These are phyloP conservation scores for Pythium aquatile DNA, from an alignment of 352 stramenopile genomes.

Conservation along the genomic window DNA sequence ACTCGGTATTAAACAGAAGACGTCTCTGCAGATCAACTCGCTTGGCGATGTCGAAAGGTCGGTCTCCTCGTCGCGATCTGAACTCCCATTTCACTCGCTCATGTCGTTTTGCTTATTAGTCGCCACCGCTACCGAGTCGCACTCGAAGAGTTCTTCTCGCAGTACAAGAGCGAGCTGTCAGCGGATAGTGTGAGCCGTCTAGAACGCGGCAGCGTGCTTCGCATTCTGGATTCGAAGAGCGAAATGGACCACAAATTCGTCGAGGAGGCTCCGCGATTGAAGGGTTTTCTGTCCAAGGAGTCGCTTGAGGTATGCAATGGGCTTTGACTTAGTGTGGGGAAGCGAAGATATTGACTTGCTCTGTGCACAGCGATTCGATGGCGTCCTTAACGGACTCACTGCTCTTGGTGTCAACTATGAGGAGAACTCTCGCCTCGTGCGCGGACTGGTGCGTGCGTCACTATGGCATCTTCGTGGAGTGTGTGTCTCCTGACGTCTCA, in stretches of 20 bases:
- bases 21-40: constrained; percentile 76
- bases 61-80: not conserved
- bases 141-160: constrained; percentile 61
- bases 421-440: constrained; percentile 72
- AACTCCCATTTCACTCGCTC: not conserved
- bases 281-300: constrained; percentile 62
- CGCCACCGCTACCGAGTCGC: constrained; percentile 64
- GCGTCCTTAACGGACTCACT: constrained; percentile 53
- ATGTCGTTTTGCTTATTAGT: constrained; percentile 26
- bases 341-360: not conserved
- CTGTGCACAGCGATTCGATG: constrained; percentile 56
- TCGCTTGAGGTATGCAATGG: constrained; percentile 36
- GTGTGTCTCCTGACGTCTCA: not conserved
- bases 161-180: constrained; percentile 66
- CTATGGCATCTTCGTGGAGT: not conserved
- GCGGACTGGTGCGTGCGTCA: constrained; percentile 57
- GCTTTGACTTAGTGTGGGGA: not conserved
- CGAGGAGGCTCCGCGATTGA: constrained; percentile 57
- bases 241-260: constrained; percentile 67
- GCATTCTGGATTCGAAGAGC: constrained; percentile 86
- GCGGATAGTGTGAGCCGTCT: constrained; percentile 72
- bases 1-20: constrained; percentile 61
- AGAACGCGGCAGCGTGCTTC: constrained; percentile 79
- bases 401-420: constrained; percentile 59
- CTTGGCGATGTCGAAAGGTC: constrained; percentile 81